Conservation (phyloP, 139 green algal species). For the Chlorokybus atmophyticus region DNA sequence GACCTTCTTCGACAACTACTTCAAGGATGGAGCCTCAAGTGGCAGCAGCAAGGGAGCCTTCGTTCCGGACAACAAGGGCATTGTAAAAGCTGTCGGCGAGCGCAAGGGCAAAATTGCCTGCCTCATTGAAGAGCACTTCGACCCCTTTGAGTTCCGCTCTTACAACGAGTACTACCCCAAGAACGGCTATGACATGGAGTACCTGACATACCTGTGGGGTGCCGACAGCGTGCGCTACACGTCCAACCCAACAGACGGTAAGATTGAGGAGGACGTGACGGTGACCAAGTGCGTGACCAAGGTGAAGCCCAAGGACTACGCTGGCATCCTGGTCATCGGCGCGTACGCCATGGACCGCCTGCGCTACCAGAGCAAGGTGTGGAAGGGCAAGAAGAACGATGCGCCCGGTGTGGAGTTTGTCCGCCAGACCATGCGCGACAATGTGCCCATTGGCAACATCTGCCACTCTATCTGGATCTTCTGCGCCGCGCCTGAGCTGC, state of each 20-base stretch:
- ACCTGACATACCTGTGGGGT: neutral
- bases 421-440: neutral
- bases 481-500: neutral
- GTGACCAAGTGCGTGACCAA: neutral
- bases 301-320: neutral
- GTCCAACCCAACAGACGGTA: neutral
- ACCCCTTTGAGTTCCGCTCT: neutral
- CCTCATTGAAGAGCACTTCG: neutral
- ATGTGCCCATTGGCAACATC: neutral
- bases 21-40: neutral
- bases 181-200: neutral
- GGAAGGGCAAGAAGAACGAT: neutral
- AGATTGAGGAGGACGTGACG: neutral
- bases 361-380: neutral
- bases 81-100: neutral
- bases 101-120: neutral
- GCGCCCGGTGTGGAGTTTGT: neutral
- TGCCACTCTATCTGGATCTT: neutral
- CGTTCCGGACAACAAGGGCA: neutral
- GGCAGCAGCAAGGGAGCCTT: neutral
- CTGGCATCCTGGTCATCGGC: neutral
- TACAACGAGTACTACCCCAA: neutral
- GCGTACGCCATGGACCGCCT: neutral
- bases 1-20: slow-evolving; percentile 1
- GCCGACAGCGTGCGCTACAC: neutral